phyloP scores from a whole-genome alignment of 805 yeast species.

The Metschnikowia drakensbergensis region DNA sequence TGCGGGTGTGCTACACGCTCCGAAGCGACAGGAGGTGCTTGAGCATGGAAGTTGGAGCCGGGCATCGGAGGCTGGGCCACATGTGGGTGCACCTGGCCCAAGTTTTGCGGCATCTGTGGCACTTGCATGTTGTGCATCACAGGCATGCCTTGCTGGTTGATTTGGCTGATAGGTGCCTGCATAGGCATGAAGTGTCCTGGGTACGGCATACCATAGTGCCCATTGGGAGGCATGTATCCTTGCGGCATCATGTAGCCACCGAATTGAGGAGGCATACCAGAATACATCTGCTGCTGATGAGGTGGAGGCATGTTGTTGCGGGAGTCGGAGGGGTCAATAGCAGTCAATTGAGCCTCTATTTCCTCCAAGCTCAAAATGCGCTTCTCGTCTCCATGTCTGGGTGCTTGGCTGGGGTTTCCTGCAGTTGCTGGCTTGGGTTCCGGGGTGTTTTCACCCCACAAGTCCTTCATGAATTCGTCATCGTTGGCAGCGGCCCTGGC shows the following conservation, averaged over 20 bases:
- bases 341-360: constrained; percentile 72
- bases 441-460: constrained; percentile 41
- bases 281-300: constrained; percentile 29
- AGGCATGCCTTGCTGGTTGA: constrained; percentile 23
- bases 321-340: constrained; percentile 34
- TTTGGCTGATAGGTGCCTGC: constrained; percentile 12
- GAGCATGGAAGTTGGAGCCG: constrained; percentile 8
- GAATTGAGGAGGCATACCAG: constrained; percentile 31
- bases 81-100: constrained; percentile 7
- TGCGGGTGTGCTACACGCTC: constrained; percentile 7
- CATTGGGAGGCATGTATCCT: constrained; percentile 33
- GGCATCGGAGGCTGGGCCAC: constrained; percentile 16
- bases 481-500: constrained; percentile 41
- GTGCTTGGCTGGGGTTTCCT: constrained; percentile 33
- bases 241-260: constrained; percentile 43
- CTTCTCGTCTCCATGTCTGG: constrained; percentile 25
- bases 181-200: constrained; percentile 24
- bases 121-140: constrained; percentile 19
- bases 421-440: constrained; percentile 11
- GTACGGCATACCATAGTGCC: constrained; percentile 28
- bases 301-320: constrained; percentile 18
- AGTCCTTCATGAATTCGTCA: constrained; percentile 44
- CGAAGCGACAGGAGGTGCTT: neutral
- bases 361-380: constrained; percentile 73
- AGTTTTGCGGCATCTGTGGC: constrained; percentile 11